Conservation (phyloP, 2,329 filamentous ascomycete genomes). For the Furcasterigmium furcatum region DNA sequence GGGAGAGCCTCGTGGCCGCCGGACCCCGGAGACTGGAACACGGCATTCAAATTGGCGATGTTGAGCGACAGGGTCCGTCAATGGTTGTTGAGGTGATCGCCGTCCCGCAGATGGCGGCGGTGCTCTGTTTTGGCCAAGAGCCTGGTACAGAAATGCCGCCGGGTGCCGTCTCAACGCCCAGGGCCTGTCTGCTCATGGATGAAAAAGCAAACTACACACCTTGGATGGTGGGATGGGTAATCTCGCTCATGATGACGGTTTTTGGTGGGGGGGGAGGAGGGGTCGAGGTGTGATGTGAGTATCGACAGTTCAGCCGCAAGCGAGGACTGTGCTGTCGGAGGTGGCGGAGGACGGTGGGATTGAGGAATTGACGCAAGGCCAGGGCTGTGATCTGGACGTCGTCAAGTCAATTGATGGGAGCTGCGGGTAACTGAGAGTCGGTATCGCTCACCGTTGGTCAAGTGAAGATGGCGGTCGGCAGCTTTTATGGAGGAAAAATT, state of each 20-base stretch:
- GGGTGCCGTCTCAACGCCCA: no score
- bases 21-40: no score
- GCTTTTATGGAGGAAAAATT: conserved; percentile 5
- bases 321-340: background rate
- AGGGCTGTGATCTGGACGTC: background rate
- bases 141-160: no score
- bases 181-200: no score
- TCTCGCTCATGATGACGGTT: conserved; percentile 44
- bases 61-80: no score
- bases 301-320: background rate
- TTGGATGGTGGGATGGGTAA: conserved; percentile 56
- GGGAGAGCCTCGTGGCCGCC: no score
- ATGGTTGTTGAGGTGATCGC: no score
- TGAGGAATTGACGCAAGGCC: background rate
- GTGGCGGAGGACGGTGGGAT: background rate
- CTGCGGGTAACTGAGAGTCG: background rate
- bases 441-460: conserved; percentile 1
- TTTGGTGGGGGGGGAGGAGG: background rate
- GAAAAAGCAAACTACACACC: conserved; percentile 35
- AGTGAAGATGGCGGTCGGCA: background rate
- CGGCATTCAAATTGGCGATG: no score
- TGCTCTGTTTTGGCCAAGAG: no score
- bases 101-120: no score
- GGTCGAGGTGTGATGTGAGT: background rate
- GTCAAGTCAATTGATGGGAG: background rate